phyloP scores from a whole-genome alignment of 2,329 filamentous ascomycete genomes.

The Alternaria alternata region DNA sequence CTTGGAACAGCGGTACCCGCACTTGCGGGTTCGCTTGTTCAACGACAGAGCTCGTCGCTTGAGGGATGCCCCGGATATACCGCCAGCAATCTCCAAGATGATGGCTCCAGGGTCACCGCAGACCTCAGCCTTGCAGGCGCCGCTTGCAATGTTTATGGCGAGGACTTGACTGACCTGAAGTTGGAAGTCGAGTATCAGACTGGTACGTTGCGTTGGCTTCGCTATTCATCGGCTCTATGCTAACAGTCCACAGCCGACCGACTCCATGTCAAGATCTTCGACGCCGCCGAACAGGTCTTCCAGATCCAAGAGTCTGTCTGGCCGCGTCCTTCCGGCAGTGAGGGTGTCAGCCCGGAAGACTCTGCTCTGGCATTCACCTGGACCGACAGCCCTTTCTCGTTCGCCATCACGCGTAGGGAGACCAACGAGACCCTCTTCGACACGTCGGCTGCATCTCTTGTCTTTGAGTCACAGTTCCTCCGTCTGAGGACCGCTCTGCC shows the following conservation, averaged over 20 bases:
- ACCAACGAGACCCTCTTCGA: slow-evolving; percentile 72
- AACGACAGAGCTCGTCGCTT: slow-evolving; percentile 31
- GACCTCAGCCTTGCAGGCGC: slow-evolving; percentile 72
- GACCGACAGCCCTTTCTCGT: slow-evolving; percentile 69
- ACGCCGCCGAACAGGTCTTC: slow-evolving; percentile 72
- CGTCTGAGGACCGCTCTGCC: slow-evolving; percentile 75
- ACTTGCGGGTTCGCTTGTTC: slow-evolving; percentile 24
- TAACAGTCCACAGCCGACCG: slow-evolving; percentile 60
- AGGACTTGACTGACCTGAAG: slow-evolving; percentile 63
- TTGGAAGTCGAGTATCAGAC: slow-evolving; percentile 68
- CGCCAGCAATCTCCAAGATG: slow-evolving; percentile 66
- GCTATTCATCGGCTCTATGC: slow-evolving; percentile 67
- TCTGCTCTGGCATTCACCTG: slow-evolving; percentile 65
- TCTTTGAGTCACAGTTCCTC: slow-evolving; percentile 81
- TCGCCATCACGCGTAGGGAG: slow-evolving; percentile 65
- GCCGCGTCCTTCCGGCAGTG: slow-evolving; percentile 61
- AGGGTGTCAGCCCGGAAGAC: slow-evolving; percentile 33
- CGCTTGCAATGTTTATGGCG: slow-evolving; percentile 68
- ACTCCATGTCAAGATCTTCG: slow-evolving; percentile 76
- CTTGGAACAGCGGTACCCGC: slow-evolving; percentile 32
- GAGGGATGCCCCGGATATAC: slow-evolving; percentile 70
- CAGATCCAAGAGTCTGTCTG: slow-evolving; percentile 76
- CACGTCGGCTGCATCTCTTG: slow-evolving; percentile 69
- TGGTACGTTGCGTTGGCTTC: slow-evolving; percentile 55
- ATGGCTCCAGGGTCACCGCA: slow-evolving; percentile 67